A percentile compares a stretch with the other conserved stretches of the same genome.
Evolutionary conservation across 345 rosid species (phyloP).

Genomic region (Ricinus communis): DNA sequence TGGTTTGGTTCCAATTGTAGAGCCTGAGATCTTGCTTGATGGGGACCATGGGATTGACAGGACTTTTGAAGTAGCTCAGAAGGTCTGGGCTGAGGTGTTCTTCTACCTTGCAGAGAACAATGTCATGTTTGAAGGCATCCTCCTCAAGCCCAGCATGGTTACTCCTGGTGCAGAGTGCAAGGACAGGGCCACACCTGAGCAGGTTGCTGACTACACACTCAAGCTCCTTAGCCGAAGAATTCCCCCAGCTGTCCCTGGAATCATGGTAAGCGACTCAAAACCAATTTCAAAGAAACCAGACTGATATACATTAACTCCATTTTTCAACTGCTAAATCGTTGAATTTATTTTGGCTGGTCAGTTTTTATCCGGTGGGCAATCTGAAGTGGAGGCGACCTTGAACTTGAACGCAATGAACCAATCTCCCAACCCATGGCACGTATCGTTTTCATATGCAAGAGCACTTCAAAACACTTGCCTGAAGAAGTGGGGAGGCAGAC

Average conservation of each 20-base stretch:
- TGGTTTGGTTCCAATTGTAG: conserved; percentile 93
- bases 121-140: conserved; percentile 90
- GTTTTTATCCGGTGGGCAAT: conserved; percentile 98
- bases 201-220: conserved; percentile 89
- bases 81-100: conserved; percentile 98
- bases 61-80: conserved; percentile 83
- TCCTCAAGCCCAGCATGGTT: conserved; percentile 97
- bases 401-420: conserved; percentile 96
- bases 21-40: conserved; percentile 94
- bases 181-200: conserved; percentile 70
- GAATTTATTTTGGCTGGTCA: conserved; percentile 30
- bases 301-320: background rate
- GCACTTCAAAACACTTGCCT: conserved; percentile 91
- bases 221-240: conserved; percentile 79
- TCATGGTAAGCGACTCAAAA: conserved; percentile 59
- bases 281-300: background rate
- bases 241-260: conserved; percentile 91
- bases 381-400: conserved; percentile 88
- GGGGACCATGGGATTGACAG: conserved; percentile 91
- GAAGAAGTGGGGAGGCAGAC: conserved; percentile 87
- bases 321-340: background rate
- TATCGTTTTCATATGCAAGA: conserved; percentile 94
- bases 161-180: conserved; percentile 93
- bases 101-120: conserved; percentile 92
- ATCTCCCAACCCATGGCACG: conserved; percentile 83